Evolutionary conservation across 2,329 filamentous ascomycete genomes (phyloP).

Genomic region (Fusarium tjaetaba): DNA sequence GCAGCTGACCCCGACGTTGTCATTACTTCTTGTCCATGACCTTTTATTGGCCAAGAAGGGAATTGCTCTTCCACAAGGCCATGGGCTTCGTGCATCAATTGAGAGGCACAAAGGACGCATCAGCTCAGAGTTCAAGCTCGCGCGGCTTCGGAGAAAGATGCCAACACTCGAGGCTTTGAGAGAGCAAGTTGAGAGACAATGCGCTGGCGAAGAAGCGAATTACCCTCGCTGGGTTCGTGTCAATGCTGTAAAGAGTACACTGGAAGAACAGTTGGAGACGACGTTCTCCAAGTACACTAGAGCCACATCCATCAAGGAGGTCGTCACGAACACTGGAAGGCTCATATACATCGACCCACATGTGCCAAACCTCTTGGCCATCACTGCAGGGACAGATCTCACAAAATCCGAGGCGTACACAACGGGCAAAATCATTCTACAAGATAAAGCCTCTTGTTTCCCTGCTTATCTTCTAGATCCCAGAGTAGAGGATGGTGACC

Average conservation of each 20-base stretch:
- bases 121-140: slow-evolving; percentile 82
- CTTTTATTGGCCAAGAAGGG: slow-evolving; percentile 83
- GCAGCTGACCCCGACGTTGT: slow-evolving; percentile 81
- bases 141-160: slow-evolving; percentile 76
- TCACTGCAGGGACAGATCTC: slow-evolving; percentile 77
- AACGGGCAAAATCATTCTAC: slow-evolving; percentile 82
- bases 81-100: slow-evolving; percentile 79
- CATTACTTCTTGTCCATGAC: slow-evolving; percentile 87
- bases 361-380: slow-evolving; percentile 83
- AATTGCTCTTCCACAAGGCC: slow-evolving; percentile 80
- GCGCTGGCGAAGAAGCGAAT: slow-evolving; percentile 60
- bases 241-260: slow-evolving; percentile 78
- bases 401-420: slow-evolving; percentile 78
- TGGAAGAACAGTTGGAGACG: slow-evolving; percentile 76
- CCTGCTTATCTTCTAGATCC: slow-evolving; percentile 88
- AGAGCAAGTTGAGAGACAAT: slow-evolving; percentile 62
- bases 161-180: slow-evolving; percentile 74
- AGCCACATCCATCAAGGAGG: slow-evolving; percentile 65
- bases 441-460: slow-evolving; percentile 98
- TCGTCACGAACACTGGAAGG: slow-evolving; percentile 60
- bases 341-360: slow-evolving; percentile 79
- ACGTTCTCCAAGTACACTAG: slow-evolving; percentile 75
- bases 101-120: slow-evolving; percentile 85
- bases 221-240: slow-evolving; percentile 94
- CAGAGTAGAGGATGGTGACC: slow-evolving; percentile 71